Percentiles rank a stretch among this genome's conserved stretches.
phyloP scores from a whole-genome alignment of 2,329 filamentous ascomycete genomes.

The Fusarium denticulatum region DNA sequence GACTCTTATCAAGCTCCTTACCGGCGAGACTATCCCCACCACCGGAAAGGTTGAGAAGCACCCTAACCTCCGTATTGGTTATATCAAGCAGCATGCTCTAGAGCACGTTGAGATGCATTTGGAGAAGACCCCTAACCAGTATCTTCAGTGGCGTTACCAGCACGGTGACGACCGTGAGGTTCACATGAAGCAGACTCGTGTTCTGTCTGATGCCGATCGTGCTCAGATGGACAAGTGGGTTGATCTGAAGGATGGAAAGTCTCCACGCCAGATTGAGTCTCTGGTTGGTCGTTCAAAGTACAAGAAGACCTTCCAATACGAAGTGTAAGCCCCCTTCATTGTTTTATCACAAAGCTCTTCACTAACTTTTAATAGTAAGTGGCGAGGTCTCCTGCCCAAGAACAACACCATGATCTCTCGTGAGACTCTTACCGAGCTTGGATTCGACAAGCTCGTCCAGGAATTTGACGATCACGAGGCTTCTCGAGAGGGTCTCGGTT shows the following conservation, averaged over 20 bases:
- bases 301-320: slow-evolving; percentile 99
- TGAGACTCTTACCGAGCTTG: slow-evolving; percentile 85
- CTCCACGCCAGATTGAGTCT: slow-evolving; percentile 80
- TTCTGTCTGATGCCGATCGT: slow-evolving; percentile 85
- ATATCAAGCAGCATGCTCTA: slow-evolving; percentile 98
- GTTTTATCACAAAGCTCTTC: neutral
- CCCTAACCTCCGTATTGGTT: slow-evolving; percentile 97
- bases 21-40: slow-evolving; percentile 87
- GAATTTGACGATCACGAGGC: slow-evolving; percentile 99
- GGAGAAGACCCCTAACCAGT: slow-evolving; percentile 99
- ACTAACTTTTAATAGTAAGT: slow-evolving; percentile 72
- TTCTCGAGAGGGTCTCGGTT: slow-evolving; percentile 97
- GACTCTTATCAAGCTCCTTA: slow-evolving; percentile 96
- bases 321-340: slow-evolving; percentile 71
- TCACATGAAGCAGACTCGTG: slow-evolving; percentile 95
- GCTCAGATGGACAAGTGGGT: slow-evolving; percentile 92
- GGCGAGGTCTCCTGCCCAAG: slow-evolving; percentile 88
- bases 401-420: slow-evolving; percentile 92
- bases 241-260: slow-evolving; percentile 84
- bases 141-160: slow-evolving; percentile 97
- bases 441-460: slow-evolving; percentile 93
- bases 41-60: slow-evolving; percentile 94
- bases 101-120: slow-evolving; percentile 99
- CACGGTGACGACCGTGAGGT: slow-evolving; percentile 98
- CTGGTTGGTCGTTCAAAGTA: slow-evolving; percentile 97